phyloP scores from a whole-genome alignment of 164 flowering plant genomes.

The Malania oleifera region DNA sequence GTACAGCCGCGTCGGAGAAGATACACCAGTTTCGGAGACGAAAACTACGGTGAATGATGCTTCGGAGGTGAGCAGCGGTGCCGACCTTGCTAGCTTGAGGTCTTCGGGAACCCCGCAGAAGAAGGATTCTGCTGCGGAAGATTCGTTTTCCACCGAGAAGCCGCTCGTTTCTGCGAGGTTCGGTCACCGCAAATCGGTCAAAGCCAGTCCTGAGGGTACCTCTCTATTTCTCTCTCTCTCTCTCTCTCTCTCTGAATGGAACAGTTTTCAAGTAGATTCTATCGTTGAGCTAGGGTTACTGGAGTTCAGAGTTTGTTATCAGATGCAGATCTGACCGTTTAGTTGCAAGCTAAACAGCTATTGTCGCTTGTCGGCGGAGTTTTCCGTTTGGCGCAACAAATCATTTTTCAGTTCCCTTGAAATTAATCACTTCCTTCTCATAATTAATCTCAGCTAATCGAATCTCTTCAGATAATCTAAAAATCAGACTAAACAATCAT shows the following conservation, averaged over 20 bases:
- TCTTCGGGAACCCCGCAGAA: conserved; percentile 22
- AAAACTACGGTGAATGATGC: conserved; percentile 4
- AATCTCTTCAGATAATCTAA: too few relatives aligned
- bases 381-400: too few relatives aligned
- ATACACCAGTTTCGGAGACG: conserved; percentile 1
- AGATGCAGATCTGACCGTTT: too few relatives aligned
- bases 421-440: too few relatives aligned
- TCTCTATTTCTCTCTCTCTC: not conserved
- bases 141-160: conserved; percentile 28
- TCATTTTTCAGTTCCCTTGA: too few relatives aligned
- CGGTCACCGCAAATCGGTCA: conserved; percentile 48
- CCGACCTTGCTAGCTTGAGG: conserved; percentile 28
- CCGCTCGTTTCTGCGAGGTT: conserved; percentile 59
- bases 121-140: conserved; percentile 30
- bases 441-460: too few relatives aligned
- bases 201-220: conserved; percentile 69
- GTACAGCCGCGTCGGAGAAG: not conserved
- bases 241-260: conserved; percentile 4
- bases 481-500: too few relatives aligned
- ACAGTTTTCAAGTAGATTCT: too few relatives aligned
- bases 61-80: conserved; percentile 19
- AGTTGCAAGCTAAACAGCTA: too few relatives aligned
- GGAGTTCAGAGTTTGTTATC: too few relatives aligned
- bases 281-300: too few relatives aligned
- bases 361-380: too few relatives aligned